A percentile compares a stretch with the other conserved stretches of the same genome.
Conservation (phyloP, 2,329 filamentous ascomycete genomes). For the Dactylella cylindrospora region DNA sequence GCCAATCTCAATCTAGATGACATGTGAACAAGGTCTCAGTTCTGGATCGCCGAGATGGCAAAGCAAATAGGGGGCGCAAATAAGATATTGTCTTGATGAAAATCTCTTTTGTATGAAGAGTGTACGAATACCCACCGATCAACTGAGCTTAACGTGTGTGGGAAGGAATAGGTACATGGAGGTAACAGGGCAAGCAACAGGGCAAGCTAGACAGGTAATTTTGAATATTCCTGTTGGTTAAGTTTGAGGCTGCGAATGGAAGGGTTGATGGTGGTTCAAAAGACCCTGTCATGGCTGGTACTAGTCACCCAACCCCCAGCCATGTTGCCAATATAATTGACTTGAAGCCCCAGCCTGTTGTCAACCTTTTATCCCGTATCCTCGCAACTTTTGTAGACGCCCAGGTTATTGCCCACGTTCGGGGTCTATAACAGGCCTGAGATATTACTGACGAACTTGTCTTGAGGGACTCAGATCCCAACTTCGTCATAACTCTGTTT, state of each 20-base stretch:
- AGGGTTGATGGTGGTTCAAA: constrained; percentile 2
- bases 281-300: constrained; percentile 27
- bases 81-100: too few relatives aligned
- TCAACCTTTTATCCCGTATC: constrained; percentile 21
- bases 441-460: constrained; percentile 39
- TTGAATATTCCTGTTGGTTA: constrained; percentile 24
- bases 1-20: too few relatives aligned
- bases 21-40: too few relatives aligned
- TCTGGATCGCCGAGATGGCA: too few relatives aligned
- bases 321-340: constrained; percentile 28
- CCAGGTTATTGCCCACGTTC: constrained; percentile 22
- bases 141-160: too few relatives aligned
- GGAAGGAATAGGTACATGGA: too few relatives aligned
- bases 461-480: constrained; percentile 40
- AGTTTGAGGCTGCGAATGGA: constrained; percentile 38
- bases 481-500: constrained; percentile 43
- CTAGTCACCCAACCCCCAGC: constrained; percentile 40
- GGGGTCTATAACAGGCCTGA: constrained; percentile 41
- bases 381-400: constrained; percentile 12
- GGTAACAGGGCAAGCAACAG: too few relatives aligned
- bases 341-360: constrained; percentile 9
- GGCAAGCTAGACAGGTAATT: too few relatives aligned
- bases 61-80: too few relatives aligned
- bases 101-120: too few relatives aligned
- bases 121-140: too few relatives aligned